Evolutionary conservation across 345 rosid genomes (phyloP).

Genomic region (Kandelia obovata): DNA sequence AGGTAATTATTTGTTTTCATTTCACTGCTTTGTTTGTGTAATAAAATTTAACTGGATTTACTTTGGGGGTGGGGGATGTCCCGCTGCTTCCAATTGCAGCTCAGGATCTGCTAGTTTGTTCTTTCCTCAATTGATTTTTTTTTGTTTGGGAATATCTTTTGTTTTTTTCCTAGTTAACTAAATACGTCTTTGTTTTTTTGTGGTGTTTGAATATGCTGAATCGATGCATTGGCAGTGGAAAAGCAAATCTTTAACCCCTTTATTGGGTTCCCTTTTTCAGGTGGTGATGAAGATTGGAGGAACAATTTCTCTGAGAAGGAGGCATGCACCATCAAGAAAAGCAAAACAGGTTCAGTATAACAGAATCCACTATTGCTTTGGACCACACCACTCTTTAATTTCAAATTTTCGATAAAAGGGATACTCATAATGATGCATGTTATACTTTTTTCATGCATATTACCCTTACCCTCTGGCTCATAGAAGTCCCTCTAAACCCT

Average conservation of each 20-base stretch:
- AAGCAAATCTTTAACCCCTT: conserved; percentile 61
- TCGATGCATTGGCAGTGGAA: conserved; percentile 35
- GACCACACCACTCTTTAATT: conserved; percentile 27
- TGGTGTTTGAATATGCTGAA: conserved; percentile 35
- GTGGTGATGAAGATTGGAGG: conserved; percentile 69
- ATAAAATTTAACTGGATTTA: conserved; percentile 22
- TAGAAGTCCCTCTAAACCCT: conserved; percentile 11
- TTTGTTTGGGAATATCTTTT: conserved; percentile 2
- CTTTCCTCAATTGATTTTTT: conserved; percentile 20
- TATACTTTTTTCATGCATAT: conserved; percentile 3
- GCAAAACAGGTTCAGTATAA: conserved; percentile 65
- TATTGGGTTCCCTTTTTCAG: conserved; percentile 54
- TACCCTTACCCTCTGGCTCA: background rate
- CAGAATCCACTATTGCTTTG: conserved; percentile 31
- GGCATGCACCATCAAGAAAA: conserved; percentile 84
- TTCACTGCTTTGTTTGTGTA: conserved; percentile 19
- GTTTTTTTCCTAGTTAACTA: conserved; percentile 5
- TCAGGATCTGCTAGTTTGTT: conserved; percentile 42
- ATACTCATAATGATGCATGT: conserved; percentile 6
- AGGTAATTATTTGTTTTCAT: conserved; percentile 36
- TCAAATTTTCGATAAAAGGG: conserved; percentile 13
- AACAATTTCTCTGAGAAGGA: conserved; percentile 64
- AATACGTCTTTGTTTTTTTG: conserved; percentile 26
- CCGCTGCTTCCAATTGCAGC: conserved; percentile 27
- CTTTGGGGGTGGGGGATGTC: conserved; percentile 1